Base-by-base conservation (phyloP, 495 filamentous ascomycete species). In the Neurospora sp. region DNA sequence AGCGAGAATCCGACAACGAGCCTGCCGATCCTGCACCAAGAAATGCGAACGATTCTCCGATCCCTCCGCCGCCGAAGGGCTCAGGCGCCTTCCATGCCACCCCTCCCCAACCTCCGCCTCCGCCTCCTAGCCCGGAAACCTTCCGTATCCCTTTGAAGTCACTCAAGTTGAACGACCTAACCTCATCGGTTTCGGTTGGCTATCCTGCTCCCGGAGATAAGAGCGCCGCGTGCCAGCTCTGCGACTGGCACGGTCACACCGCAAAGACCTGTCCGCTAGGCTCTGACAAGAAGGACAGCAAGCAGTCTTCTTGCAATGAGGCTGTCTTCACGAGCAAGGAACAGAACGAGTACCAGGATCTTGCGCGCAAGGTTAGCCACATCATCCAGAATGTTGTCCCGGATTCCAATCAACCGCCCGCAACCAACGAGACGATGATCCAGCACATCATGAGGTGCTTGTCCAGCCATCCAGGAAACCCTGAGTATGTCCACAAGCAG, bases 341-440 rank as follows among this genome's bases (percentile, higher is more conserved):
- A n/a, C 68, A 73, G 37, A 69, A 48, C n/a, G 53, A 48, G 42
- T 73, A 73, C 68, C 68, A 73, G 68, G 27, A 53, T 9, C 41
- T 73, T 38, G 72, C 72, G 6, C 68, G 40, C 18, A 70, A 70
- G 37, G 68, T 70, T 35, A 53, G 40, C 68, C 41, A 38, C 37
- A 53, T 73, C 8, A 45, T 61, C 53, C 40, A 39, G 68, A 73
- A 70, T 3, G 68, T 73, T 35, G 48, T 73, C 16, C 40, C 72
- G 6, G 72, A 73, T 44, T 9, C 31, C 31, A 69, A 73, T n/a
- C 72, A 73, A 18, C 72, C 72, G 3, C 72, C 72, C 3, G 68
- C 65, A 14, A 68, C 71, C 68, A 69, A 73, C 68, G 59, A 48
- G 20, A 73, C 68, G 9, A 73, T 73, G 72, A 70, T 73, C 18